Evolutionary conservation across 108 stramenopile genomes (phyloP), one percentile per base, ranked within the genome.

Genomic region (Cyclotella choctawhatcheeana): DNA sequence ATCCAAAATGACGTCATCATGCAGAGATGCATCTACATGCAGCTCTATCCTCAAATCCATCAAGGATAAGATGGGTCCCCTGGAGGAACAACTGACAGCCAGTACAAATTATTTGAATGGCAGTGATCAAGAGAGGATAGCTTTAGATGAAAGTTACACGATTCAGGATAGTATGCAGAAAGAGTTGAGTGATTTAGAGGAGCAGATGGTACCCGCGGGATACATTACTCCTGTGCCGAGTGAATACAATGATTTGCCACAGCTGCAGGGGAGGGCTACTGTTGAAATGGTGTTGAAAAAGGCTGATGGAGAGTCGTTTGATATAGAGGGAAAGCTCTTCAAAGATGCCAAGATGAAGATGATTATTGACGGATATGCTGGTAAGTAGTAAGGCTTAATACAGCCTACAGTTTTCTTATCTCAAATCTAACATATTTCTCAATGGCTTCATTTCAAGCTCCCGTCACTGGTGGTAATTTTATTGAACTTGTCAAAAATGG

Each of bases 401-500:
- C n/a, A n/a, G n/a, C n/a, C n/a, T n/a, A n/a, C n/a, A n/a, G n/a
- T n/a, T n/a, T n/a, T n/a, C n/a, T n/a, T n/a, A n/a, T n/a, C n/a
- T n/a, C n/a, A n/a, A n/a, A n/a, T n/a, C n/a, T n/a, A n/a, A n/a
- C n/a, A n/a, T n/a, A n/a, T n/a, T n/a, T n/a, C n/a, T n/a, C n/a
- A n/a, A n/a, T n/a, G n/a, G n/a, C 29, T 13, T 50, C 29, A 43
- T 59, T 66, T 55, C 40, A 76, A 76, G 94, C 97, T 21, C 98
- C 98, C 14, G 85, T 98, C 14, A 97, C 98, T 16, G 84, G 91
- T 47, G 85, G 98, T 32, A 97, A 96, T 81, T 97, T 98, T 78
- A 66, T 97, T 14, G 98, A 98, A 62, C 84, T 98, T 58, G 93
- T 98, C 17, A 76, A 93, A 48, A 97, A 95, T 70, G 98, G 97